phyloP scores from a whole-genome alignment of 2,329 filamentous ascomycete genomes.

The Penicillium sp. region DNA sequence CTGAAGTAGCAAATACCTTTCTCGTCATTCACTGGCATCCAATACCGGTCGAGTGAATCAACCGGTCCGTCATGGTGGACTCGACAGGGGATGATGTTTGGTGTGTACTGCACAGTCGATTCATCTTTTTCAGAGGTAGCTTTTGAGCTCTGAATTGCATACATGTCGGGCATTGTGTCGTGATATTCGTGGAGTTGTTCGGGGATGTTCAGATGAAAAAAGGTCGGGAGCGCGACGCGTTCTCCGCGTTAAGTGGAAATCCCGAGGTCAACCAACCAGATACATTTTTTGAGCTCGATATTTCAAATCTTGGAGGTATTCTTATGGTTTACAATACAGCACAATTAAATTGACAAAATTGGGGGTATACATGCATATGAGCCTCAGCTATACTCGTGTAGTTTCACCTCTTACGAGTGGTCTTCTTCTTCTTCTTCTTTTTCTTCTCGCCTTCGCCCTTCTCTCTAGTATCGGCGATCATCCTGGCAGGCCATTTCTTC shows the following conservation, averaged over 20 bases:
- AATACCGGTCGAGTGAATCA: slow-evolving; percentile 65
- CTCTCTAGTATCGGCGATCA: slow-evolving; percentile 34
- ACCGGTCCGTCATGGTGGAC: slow-evolving; percentile 77
- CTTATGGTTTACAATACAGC: slow-evolving; percentile 5
- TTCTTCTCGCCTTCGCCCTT: slow-evolving; percentile 42
- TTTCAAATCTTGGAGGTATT: not conserved
- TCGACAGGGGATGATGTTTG: slow-evolving; percentile 77
- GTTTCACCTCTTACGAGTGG: slow-evolving; percentile 41
- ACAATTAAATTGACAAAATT: slow-evolving; percentile 18
- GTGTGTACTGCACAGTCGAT: slow-evolving; percentile 47
- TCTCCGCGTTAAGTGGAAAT: slow-evolving; percentile 32
- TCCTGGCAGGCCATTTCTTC: slow-evolving; percentile 60
- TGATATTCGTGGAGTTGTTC: not conserved
- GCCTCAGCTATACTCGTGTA: slow-evolving; percentile 6
- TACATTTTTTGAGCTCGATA: no score
- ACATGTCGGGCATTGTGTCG: slow-evolving; percentile 32
- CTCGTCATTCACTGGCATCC: slow-evolving; percentile 60
- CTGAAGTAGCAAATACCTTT: slow-evolving; percentile 35
- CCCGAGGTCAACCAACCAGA: not conserved
- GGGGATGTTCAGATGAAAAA: slow-evolving; percentile 1
- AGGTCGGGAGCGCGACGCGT: slow-evolving; percentile 31
- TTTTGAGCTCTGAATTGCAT: slow-evolving; percentile 35
- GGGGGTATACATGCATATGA: slow-evolving; percentile 24
- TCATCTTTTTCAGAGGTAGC: slow-evolving; percentile 20
- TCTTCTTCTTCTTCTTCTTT: slow-evolving; percentile 51